phyloP scores from a whole-genome alignment of 2,329 filamentous ascomycete genomes.

The Trichophyton verrucosum region DNA sequence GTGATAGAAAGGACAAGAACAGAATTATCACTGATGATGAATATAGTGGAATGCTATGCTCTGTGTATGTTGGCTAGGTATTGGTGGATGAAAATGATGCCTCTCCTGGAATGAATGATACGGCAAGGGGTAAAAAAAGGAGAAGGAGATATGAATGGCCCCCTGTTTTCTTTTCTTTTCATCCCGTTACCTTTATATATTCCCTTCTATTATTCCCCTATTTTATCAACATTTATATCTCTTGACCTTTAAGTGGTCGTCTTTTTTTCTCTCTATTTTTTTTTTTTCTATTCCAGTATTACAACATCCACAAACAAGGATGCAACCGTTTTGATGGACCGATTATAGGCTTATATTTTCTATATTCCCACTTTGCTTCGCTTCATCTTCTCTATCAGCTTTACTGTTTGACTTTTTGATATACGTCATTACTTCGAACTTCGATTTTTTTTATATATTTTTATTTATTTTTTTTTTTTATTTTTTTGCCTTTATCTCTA shows the following conservation, averaged over 20 bases:
- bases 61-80: not conserved
- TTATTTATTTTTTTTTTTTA: not conserved
- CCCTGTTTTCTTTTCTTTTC: not conserved
- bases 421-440: conserved; percentile 2
- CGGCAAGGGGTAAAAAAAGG: too few relatives aligned
- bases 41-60: not conserved
- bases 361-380: too few relatives aligned
- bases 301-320: not conserved
- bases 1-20: not conserved
- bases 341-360: not conserved
- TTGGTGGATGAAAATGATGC: not conserved
- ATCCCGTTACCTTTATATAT: not conserved
- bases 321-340: not conserved
- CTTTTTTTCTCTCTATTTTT: not conserved
- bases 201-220: too few relatives aligned
- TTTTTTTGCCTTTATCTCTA: not conserved
- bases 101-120: not conserved
- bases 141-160: not conserved
- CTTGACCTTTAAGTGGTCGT: too few relatives aligned
- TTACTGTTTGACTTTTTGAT: too few relatives aligned
- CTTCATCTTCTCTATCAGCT: too few relatives aligned
- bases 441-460: not conserved
- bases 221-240: too few relatives aligned
- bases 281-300: not conserved
- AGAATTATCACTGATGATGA: not conserved